Evolutionary conservation across 129 eudicot species (phyloP).

Genomic region (Kitagawia praeruptora): DNA sequence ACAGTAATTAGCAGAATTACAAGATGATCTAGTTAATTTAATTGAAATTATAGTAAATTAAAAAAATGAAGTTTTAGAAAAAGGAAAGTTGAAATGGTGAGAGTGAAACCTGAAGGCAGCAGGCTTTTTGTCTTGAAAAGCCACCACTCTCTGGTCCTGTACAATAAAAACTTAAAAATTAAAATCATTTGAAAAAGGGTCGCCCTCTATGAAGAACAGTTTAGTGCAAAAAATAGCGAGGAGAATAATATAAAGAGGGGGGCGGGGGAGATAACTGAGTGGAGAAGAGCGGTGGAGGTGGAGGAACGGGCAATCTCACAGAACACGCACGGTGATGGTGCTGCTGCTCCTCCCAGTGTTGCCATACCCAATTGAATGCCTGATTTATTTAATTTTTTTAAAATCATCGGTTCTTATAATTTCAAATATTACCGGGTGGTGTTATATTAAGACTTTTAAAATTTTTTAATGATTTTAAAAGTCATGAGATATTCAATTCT

Average conservation of each 20-base stretch:
- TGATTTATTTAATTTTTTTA: no score
- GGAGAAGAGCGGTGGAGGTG: conserved; percentile 51
- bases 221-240: no score
- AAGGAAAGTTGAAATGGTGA: not conserved
- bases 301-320: conserved; percentile 57
- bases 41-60: no score
- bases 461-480: no score
- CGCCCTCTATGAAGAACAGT: not conserved
- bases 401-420: no score
- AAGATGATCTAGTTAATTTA: not conserved
- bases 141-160: conserved; percentile 78
- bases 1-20: not conserved
- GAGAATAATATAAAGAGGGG: not conserved
- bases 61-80: no score
- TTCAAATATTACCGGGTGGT: no score
- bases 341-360: conserved; percentile 21
- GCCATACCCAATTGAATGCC: not conserved
- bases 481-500: no score
- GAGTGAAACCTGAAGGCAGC: conserved; percentile 52
- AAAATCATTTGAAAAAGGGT: not conserved
- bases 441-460: no score
- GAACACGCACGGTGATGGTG: conserved; percentile 41
- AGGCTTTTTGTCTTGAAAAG: conserved; percentile 72
- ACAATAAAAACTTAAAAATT: not conserved
- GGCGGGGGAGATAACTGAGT: conserved; percentile 26